A percentile compares a stretch with the other conserved stretches of the same genome.
Conservation (phyloP, 805 yeast genomes). For the Starmerella vaccinii region DNA sequence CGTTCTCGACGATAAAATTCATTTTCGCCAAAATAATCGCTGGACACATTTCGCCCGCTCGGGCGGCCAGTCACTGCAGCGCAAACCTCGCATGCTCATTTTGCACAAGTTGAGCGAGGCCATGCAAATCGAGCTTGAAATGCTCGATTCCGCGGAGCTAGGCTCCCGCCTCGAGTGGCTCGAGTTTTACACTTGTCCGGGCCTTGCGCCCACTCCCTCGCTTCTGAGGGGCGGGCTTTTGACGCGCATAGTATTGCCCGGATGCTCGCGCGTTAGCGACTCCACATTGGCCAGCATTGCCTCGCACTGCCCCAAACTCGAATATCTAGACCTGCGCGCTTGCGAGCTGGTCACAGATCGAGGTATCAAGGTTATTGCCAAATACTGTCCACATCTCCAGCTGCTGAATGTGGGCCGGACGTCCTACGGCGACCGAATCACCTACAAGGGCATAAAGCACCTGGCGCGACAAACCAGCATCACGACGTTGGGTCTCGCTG, state of each 20-base stretch:
- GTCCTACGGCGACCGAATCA: conserved; percentile 51
- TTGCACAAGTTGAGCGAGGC: conserved; percentile 54
- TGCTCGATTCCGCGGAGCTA: conserved; percentile 34
- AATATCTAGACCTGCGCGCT: conserved; percentile 67
- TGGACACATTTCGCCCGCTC: conserved; percentile 37
- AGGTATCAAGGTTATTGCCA: conserved; percentile 60
- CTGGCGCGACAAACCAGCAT: conserved; percentile 49
- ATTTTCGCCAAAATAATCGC: conserved; percentile 42
- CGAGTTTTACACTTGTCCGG: conserved; percentile 77
- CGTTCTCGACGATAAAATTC: conserved; percentile 45
- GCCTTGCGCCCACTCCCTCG: conserved; percentile 44
- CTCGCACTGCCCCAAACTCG: conserved; percentile 46
- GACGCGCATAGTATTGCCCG: conserved; percentile 52
- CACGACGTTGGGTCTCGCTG: conserved; percentile 76
- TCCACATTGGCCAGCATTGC: conserved; percentile 44
- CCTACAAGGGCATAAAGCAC: conserved; percentile 56
- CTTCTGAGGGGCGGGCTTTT: conserved; percentile 39
- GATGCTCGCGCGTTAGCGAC: conserved; percentile 55
- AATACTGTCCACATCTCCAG: conserved; percentile 46
- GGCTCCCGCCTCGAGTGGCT: conserved; percentile 52
- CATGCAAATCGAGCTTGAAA: conserved; percentile 45
- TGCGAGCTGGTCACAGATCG: conserved; percentile 69
- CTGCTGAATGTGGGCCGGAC: conserved; percentile 76
- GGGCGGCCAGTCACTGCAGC: conserved; percentile 18
- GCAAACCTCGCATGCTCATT: conserved; percentile 39